Percentiles rank a stretch among this genome's conserved stretches.
Conservation (phyloP, 768 basidiomycete species). For the Suillus bovinus region DNA sequence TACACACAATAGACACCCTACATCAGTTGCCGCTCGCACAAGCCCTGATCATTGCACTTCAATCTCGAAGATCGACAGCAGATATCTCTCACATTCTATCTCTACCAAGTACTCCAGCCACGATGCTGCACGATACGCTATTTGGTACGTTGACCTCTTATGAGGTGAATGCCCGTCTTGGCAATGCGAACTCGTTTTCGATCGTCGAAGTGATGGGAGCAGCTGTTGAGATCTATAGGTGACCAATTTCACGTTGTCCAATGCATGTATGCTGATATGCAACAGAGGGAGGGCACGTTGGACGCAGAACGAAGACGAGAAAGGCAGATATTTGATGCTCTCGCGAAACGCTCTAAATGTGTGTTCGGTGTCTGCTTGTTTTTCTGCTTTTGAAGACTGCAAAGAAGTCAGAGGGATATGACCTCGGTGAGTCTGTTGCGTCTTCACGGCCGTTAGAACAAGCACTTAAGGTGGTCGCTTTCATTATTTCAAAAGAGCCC, state of each 20-base stretch:
- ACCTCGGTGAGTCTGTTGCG: constrained; percentile 49
- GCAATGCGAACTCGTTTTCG: constrained; percentile 40
- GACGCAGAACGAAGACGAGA: constrained; percentile 35
- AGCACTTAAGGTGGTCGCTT: constrained; percentile 11
- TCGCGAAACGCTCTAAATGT: constrained; percentile 68
- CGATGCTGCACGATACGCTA: constrained; percentile 48
- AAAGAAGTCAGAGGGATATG: constrained; percentile 59
- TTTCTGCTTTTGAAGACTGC: constrained; percentile 67
- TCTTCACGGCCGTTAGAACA: neutral
- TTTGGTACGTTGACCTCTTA: constrained; percentile 46
- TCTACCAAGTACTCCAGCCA: constrained; percentile 38
- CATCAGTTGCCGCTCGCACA: constrained; percentile 26
- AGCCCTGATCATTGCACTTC: constrained; percentile 42
- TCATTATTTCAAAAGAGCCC: constrained; percentile 45
- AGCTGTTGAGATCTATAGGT: constrained; percentile 40
- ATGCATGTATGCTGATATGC: constrained; percentile 9
- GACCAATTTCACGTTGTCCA: constrained; percentile 5
- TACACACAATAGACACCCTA: constrained; percentile 30
- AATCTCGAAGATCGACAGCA: constrained; percentile 50
- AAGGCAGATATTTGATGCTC: constrained; percentile 43
- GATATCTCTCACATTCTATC: constrained; percentile 63
- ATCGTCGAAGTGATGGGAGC: constrained; percentile 52
- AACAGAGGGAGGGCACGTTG: constrained; percentile 34
- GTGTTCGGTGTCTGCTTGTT: constrained; percentile 59
- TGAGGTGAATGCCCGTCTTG: constrained; percentile 42